Evolutionary conservation across 257 asterid species (phyloP).

Genomic region (Solanum megistacrolobum): DNA sequence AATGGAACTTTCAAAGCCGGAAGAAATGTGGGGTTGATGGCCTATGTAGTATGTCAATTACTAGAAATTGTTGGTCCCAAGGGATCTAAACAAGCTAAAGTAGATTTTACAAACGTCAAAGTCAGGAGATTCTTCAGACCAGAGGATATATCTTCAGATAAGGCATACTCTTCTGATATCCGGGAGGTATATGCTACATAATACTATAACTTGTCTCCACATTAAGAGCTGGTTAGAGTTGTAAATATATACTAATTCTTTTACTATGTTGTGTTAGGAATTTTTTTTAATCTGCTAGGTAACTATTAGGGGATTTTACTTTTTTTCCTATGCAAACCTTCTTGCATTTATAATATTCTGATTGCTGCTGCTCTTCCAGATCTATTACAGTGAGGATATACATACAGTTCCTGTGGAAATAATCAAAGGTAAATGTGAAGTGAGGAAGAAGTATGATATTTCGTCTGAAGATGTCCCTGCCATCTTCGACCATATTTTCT

Average conservation of each 20-base stretch:
- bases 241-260: not conserved
- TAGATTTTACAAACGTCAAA: constrained; percentile 39
- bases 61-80: constrained; percentile 46
- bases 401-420: constrained; percentile 41
- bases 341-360: constrained; percentile 2
- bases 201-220: not conserved
- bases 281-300: not conserved
- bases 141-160: constrained; percentile 69
- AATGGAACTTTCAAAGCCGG: constrained; percentile 63
- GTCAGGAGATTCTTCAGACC: constrained; percentile 81
- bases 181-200: constrained; percentile 54
- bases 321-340: not conserved
- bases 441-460: constrained; percentile 66
- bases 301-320: not conserved
- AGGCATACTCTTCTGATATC: constrained; percentile 78
- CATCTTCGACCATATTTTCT: constrained; percentile 70
- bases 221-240: not conserved
- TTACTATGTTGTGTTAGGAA: not conserved
- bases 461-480: constrained; percentile 55
- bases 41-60: constrained; percentile 66
- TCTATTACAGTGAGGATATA: constrained; percentile 75
- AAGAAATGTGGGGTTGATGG: constrained; percentile 84
- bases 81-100: constrained; percentile 29
- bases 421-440: constrained; percentile 84
- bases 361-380: constrained; percentile 35